A percentile compares a stretch with the other conserved stretches of the same genome.
Conservation (phyloP, 345 rosid species). For the Rhizophora mangle region DNA sequence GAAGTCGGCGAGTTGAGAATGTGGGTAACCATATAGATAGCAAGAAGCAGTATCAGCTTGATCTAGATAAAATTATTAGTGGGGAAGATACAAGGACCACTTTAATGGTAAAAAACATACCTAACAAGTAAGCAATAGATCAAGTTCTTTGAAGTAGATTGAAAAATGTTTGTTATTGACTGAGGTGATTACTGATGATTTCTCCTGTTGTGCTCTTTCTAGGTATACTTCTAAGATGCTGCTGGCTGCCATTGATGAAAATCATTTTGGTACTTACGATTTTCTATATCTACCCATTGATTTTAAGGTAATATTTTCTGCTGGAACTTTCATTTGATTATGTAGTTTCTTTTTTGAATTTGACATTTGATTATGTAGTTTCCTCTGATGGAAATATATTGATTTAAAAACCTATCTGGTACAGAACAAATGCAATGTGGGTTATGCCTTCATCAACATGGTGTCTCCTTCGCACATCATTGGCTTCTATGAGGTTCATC, state of each 20-base stretch:
- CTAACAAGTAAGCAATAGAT: conserved; percentile 18
- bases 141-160: not conserved
- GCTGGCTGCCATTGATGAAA: conserved; percentile 74
- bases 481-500: conserved; percentile 18
- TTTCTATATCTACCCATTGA: conserved; percentile 80
- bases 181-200: not conserved
- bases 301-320: conserved; percentile 48
- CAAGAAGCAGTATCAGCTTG: conserved; percentile 79
- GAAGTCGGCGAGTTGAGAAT: conserved; percentile 41
- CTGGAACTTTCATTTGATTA: not conserved
- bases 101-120: conserved; percentile 31
- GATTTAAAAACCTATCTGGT: not conserved
- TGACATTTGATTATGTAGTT: not conserved
- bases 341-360: not conserved
- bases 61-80: conserved; percentile 63
- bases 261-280: conserved; percentile 72
- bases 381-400: not conserved
- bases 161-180: not conserved
- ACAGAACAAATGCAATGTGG: conserved; percentile 27
- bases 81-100: conserved; percentile 51
- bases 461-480: conserved; percentile 23
- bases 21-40: conserved; percentile 51
- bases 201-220: conserved; percentile 3
- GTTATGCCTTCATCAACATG: conserved; percentile 28
- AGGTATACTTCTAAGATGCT: conserved; percentile 89